phyloP scores from a whole-genome alignment of 345 rosid species.

The Aquilaria malaccensis region DNA sequence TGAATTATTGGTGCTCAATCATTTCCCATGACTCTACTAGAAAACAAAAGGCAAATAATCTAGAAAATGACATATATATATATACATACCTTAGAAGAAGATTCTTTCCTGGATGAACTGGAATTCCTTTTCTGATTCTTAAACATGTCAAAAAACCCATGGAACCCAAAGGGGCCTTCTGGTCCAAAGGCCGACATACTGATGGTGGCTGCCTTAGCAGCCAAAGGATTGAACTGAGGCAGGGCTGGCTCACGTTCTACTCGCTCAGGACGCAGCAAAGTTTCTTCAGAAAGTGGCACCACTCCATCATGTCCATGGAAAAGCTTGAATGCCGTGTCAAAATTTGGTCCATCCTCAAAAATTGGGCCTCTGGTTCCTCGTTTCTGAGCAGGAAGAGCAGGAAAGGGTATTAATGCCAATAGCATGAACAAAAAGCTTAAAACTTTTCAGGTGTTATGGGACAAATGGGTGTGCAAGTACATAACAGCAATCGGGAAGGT shows the following conservation, averaged over 20 bases:
- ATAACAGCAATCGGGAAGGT: neutral
- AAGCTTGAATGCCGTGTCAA: slow-evolving; percentile 84
- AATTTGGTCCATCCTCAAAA: slow-evolving; percentile 97
- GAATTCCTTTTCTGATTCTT: slow-evolving; percentile 49
- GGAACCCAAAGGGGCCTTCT: slow-evolving; percentile 84
- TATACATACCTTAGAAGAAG: slow-evolving; percentile 57
- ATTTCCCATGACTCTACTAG: neutral
- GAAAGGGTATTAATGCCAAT: neutral
- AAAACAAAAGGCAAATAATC: neutral
- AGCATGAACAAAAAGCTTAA: neutral
- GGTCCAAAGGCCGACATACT: slow-evolving; percentile 90
- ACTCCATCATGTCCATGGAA: slow-evolving; percentile 96
- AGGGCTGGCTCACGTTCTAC: slow-evolving; percentile 23
- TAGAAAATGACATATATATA: neutral
- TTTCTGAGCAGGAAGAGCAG: slow-evolving; percentile 24
- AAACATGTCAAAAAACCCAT: slow-evolving; percentile 60
- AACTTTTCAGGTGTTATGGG: neutral
- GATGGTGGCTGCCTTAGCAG: slow-evolving; percentile 92
- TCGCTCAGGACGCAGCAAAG: slow-evolving; percentile 26
- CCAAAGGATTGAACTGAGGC: slow-evolving; percentile 77
- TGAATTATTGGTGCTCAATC: neutral
- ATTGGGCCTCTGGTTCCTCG: slow-evolving; percentile 78
- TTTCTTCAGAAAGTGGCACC: slow-evolving; percentile 72
- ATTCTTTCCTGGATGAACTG: slow-evolving; percentile 52
- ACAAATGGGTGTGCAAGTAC: no score